Base-by-base conservation (phyloP, 2,329 filamentous ascomycete genomes). In the Calonectria fujianensis region DNA sequence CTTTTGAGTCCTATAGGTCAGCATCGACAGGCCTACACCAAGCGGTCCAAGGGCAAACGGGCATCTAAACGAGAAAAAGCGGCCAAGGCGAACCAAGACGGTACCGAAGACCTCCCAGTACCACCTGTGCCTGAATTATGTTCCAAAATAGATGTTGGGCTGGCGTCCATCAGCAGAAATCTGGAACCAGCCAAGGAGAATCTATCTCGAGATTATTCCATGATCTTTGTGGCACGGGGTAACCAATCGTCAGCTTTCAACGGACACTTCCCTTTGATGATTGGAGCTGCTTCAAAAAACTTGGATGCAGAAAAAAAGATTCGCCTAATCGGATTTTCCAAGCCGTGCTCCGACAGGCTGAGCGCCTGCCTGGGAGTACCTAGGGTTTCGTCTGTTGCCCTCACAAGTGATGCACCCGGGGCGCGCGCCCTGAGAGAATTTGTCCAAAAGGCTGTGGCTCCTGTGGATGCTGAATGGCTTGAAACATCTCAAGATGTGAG, bases 1-100 rank as follows among this genome's bases (percentile, higher is more conserved):
- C 85, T 94, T 27, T 84, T 95, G 57, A 85, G 87, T 0, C 93
- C 93, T 2, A 84, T 95, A 18, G 93, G 93, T 0, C 87, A 90
- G 70, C 86, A 95, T 82, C 91, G 93, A 18, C 85, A 85, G 76
- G 85, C 85, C 39, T 86, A 94, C 79, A 82, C 88, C 48, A 86
- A 84, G 20, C 86, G 88, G 6, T 95, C 93, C 13, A 91, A 90
- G 80, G 93, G 93, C 54, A 93, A 91, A 79, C 86, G 91, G 51
- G 86, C 84, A 59, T 77, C 81, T 6, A 90, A 87, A 80, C 92
- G 89, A 71, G 90, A 91, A 79, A 87, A 86, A 59, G 85, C 85
- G 68, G 79, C 80, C 35, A 82, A 80, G 59, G 81, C 81, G 69
- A 50, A 74, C 73, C 77, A 75, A 27, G 74, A 78, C 20, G 54